Evolutionary conservation across 106 monocot species (phyloP), one percentile per base, ranked within the genome.

Genomic region (Platanthera zijinensis): DNA sequence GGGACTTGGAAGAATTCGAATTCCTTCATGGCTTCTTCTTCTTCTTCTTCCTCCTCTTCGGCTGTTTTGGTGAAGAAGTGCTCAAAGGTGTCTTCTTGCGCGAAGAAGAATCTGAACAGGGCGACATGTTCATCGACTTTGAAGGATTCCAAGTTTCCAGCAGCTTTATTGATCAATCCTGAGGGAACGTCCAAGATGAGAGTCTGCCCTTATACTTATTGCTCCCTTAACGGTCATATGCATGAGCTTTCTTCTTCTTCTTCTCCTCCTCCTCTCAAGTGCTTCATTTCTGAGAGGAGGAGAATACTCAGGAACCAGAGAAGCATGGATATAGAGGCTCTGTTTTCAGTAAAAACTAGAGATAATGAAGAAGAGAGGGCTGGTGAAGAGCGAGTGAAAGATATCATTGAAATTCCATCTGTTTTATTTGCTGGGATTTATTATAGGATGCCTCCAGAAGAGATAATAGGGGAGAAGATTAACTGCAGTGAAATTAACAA

Each of bases 71-170:
- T 11, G 80, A 84, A 80, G 82, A 82, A 84, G 82, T 50, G 73
- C 77, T 63, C 49, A 6, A 78, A 19, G 3, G 25, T 74, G 5
- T 52, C 39, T 77, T 63, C 54, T 5, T 56, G n/a, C 71, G 76
- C 57, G 13, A 50, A 47, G 69, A 70, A 49, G 15, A 69, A 48
- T 12, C 52, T 75, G 25, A 80, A 45, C 57, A 67, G 78, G 73
- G 83, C 91, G 0, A 95, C 89, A 11, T 91, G 95, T 57, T 95
- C 95, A 4, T 95, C 95, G 11, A 87, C 89, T 22, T 19, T 89
- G 15, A 95, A 89, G 83, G 87, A 89, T 59, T 84, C 77, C 6
- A 91, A 74, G 77, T 91, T 93, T 53, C 86, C 96, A 5, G 50
- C 74, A 14, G 70, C 77, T 81, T 75, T 91, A 51, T 87, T 91